Percentiles rank a stretch among this genome's conserved stretches.
Conservation (phyloP, 2,329 filamentous ascomycete species). For the Coniochaeta ligniaria region DNA sequence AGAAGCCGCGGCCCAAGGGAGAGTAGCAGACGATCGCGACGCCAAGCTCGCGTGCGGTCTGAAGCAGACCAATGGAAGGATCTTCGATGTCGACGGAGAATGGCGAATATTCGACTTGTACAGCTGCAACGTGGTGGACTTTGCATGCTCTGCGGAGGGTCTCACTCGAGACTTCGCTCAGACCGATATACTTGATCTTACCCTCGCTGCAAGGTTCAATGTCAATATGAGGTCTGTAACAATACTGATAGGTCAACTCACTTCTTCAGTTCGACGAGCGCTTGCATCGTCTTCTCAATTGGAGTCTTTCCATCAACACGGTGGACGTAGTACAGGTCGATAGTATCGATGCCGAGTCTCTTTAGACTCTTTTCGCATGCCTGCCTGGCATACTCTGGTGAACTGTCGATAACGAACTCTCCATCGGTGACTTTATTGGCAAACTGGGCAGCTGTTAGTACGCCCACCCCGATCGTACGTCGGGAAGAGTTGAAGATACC, state of each 20-base stretch:
- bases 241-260: no score
- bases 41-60: slow-evolving; percentile 33
- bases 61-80: slow-evolving; percentile 17
- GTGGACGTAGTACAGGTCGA: slow-evolving; percentile 47
- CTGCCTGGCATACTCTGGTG: slow-evolving; percentile 13
- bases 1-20: slow-evolving; percentile 51
- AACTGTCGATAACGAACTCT: no score
- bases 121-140: slow-evolving; percentile 36
- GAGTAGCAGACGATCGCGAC: slow-evolving; percentile 50
- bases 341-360: slow-evolving; percentile 36
- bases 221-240: no score
- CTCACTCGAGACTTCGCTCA: slow-evolving; percentile 33
- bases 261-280: slow-evolving; percentile 36
- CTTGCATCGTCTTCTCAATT: slow-evolving; percentile 38
- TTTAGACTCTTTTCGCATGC: slow-evolving; percentile 29
- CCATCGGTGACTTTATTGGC: no score
- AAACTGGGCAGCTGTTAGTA: no score
- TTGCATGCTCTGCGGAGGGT: slow-evolving; percentile 40
- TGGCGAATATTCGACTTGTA: slow-evolving; percentile 44
- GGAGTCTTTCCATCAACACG: slow-evolving; percentile 37
- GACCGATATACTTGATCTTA: slow-evolving; percentile 33
- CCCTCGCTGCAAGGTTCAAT: slow-evolving; percentile 5
- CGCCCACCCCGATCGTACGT: no score
- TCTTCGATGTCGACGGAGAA: slow-evolving; percentile 40
- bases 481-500: no score